Conservation (phyloP, 2,329 filamentous ascomycete species). For the Nannizziopsis arthrosporioides region DNA sequence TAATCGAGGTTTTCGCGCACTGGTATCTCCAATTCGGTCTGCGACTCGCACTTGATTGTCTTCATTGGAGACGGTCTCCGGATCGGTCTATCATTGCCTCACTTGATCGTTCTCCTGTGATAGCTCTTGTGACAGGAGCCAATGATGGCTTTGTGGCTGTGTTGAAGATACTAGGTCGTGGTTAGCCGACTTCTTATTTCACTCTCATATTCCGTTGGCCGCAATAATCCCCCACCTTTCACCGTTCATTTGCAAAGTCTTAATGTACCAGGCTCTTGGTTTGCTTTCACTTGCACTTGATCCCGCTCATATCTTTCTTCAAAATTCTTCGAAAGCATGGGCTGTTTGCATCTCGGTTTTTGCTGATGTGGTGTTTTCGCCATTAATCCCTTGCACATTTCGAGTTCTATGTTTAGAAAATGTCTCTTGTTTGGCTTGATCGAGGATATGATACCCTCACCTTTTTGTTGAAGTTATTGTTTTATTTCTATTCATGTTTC, state of each 20-base stretch:
- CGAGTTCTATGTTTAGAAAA: neutral
- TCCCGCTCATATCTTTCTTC: neutral
- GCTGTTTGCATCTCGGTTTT: neutral
- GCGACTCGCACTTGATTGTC: neutral
- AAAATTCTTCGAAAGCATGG: neutral
- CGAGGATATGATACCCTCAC: slow-evolving; percentile 8
- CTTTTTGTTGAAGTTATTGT: neutral
- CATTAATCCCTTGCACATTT: slow-evolving; percentile 1
- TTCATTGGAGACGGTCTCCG: too few relatives aligned
- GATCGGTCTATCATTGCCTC: neutral
- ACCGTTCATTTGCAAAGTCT: neutral
- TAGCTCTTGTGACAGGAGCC: neutral
- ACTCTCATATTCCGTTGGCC: neutral
- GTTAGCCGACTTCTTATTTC: neutral
- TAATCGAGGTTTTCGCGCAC: slow-evolving; percentile 2
- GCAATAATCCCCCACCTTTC: neutral
- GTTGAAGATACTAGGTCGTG: neutral
- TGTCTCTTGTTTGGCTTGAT: slow-evolving; percentile 7
- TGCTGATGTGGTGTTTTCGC: neutral
- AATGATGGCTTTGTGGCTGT: neutral
- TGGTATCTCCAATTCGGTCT: neutral
- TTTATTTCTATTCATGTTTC: slow-evolving; percentile 6
- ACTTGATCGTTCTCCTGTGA: neutral
- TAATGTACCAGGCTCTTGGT: neutral
- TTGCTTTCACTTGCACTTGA: neutral